Base-by-base conservation (phyloP, 1,284 basidiomycete species). In the Thelephora terrestris region DNA sequence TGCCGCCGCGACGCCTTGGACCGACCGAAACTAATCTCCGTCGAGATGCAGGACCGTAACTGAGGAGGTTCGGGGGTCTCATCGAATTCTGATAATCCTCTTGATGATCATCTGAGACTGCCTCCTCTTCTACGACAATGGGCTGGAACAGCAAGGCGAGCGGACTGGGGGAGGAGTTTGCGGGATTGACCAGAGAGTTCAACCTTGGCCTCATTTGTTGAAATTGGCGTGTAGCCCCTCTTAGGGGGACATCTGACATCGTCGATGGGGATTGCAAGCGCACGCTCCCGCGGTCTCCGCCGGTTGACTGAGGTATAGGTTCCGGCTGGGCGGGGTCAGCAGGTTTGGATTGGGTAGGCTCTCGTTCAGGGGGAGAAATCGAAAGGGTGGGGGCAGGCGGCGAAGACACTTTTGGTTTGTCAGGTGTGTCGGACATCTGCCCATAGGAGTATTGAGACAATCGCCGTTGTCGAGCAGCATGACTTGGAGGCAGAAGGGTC, bases 131-230 rank as follows among this genome's bases (percentile, higher is more conserved):
- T 16, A 80, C 64, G 7, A 80, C 52, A 17, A 86, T 55, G 3
- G 85, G 81, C 50, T 81, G 79, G 59, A 78, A 89, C 12, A 85
- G 69, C 58, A 86, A 83, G 3, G 84, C 82, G 2, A 89, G 68
- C 17, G 85, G 85, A 56, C 81, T 83, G 6, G 69, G 61, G 45
- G 71, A 68, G 39, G 59, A 70, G 23, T 74, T 71, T 4, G 64
- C 59, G 27, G 64, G 53, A 36, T 78, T 66, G 47, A 76, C 51
- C 4, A 75, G 55, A 1, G 81, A 76, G 43, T 68, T 67, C 10
- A 78, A 46, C 23, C 80, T 72, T 27, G 66, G 59, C 32, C 73
- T 71, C 16, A 71, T 61, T 49, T 54, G 57, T 49, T 54, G 57
- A 29, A 58, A 47, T 17, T 51, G 54, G 7, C 50, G 25, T 37